phyloP scores from a whole-genome alignment of 768 basidiomycete species.

The Coprinopsis sp. region DNA sequence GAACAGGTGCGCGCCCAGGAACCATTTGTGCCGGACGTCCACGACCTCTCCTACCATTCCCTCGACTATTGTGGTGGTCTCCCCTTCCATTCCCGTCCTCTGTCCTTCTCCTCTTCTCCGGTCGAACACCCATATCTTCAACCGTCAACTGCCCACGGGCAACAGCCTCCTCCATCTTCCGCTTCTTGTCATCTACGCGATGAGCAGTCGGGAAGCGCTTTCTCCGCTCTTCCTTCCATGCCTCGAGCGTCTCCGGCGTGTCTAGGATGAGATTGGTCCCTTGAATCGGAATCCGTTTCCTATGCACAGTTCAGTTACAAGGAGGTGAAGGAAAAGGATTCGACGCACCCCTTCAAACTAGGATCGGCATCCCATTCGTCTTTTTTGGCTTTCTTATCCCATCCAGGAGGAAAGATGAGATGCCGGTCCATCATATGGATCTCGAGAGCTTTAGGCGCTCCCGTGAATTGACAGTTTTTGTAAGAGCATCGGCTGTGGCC shows the following conservation, averaged over 20 bases:
- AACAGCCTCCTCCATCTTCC: constrained; percentile 71
- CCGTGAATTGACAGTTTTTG: constrained; percentile 61
- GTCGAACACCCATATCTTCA: constrained; percentile 36
- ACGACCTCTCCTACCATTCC: constrained; percentile 9
- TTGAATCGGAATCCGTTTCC: constrained; percentile 69
- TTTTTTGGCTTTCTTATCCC: constrained; percentile 52
- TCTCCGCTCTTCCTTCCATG: constrained; percentile 88
- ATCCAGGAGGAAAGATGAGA: constrained; percentile 73
- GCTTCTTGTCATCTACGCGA: constrained; percentile 75
- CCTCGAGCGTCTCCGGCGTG: constrained; percentile 74
- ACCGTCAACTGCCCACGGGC: constrained; percentile 71
- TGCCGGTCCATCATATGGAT: constrained; percentile 90
- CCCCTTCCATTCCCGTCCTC: constrained; percentile 17
- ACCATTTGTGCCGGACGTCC: neutral
- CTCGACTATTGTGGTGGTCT: neutral
- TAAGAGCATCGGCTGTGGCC: constrained; percentile 60
- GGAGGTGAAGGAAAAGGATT: constrained; percentile 2
- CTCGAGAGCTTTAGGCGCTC: constrained; percentile 67
- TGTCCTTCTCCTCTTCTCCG: constrained; percentile 38
- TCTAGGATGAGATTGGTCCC: constrained; percentile 77
- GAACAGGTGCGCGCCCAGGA: neutral
- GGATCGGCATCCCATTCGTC: constrained; percentile 80
- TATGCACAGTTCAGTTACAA: constrained; percentile 20
- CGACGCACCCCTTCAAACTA: constrained; percentile 65
- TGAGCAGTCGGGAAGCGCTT: constrained; percentile 74